Evolutionary conservation across 352 stramenopile species (phyloP), one percentile per base, ranked within the genome.

Genomic region (Phytopythium boreale): DNA sequence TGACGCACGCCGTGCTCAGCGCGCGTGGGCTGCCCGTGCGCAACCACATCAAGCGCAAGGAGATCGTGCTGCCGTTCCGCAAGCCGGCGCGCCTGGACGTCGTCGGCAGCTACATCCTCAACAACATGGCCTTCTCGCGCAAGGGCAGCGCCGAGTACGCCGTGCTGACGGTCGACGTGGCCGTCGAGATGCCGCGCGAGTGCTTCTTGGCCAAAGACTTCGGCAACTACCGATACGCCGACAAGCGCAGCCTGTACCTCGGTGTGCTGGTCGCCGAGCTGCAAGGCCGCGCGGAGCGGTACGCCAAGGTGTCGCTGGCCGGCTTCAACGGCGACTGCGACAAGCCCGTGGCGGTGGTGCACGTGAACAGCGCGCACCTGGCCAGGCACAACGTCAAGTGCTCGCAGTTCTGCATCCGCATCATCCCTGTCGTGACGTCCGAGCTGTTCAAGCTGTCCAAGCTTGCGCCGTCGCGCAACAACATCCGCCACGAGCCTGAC

Each of bases 151-250:
- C 62, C 15, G 73, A 88, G 29, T 93, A 93, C 55, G 72, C 77
- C 8, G 67, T 69, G 11, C 67, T 93, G 41, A 89, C 74, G 0
- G 73, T 97, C 37, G 89, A 97, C 62, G 44, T 97, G 19, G 78
- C 88, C 0, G 74, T 97, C 17, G 78, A 92, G 67, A 97, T 97
- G 65, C 90, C 90, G 0, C 55, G 67, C 9, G 67, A 62, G 9
- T 97, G 89, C 70, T 93, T 97, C 63, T 47, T 95, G 22, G 85
- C 86, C 12, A 96, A 96, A 67, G 90, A 97, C 64, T 93, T 95
- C 67, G 70, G 85, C 50, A 97, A 97, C 75, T 95, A 95, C 71
- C 75, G 87, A 27, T 97, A 96, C 67, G 79, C 89, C 7, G 89
- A 97, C 79, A 97, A 96, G 72, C 79, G 89, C 36, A 92, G 88